Evolutionary conservation across 1,139 yeast genomes (phyloP).

Genomic region (Blastobotrys apis): DNA sequence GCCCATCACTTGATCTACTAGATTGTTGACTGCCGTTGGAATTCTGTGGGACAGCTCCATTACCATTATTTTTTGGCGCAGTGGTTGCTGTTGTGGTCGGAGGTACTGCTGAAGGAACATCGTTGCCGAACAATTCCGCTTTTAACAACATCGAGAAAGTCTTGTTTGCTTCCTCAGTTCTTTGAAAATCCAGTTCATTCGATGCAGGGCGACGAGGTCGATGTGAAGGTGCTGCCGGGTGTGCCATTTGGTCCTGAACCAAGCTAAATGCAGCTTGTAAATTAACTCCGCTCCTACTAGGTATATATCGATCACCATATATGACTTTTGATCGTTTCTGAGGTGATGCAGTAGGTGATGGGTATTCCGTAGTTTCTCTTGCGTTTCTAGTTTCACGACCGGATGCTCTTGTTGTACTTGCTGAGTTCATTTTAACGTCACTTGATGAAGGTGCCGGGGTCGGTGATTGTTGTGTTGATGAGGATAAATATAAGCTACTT

Average conservation of each 20-base stretch:
- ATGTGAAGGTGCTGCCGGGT: constrained; percentile 21
- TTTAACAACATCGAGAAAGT: constrained; percentile 82
- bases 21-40: too few relatives aligned
- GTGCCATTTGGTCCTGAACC: constrained; percentile 44
- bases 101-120: constrained; percentile 53
- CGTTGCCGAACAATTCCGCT: constrained; percentile 88
- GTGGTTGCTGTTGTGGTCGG: not conserved
- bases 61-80: constrained; percentile 2
- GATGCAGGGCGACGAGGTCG: constrained; percentile 38
- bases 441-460: constrained; percentile 5
- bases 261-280: constrained; percentile 82
- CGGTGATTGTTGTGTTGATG: constrained; percentile 1
- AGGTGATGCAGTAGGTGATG: constrained; percentile 9
- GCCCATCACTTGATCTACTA: not conserved
- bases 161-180: constrained; percentile 78
- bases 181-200: constrained; percentile 61
- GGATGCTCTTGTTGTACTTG: too few relatives aligned
- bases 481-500: not conserved
- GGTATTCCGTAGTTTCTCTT: constrained; percentile 1
- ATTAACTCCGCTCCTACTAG: constrained; percentile 79
- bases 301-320: constrained; percentile 82
- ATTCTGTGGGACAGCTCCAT: constrained; percentile 1
- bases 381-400: too few relatives aligned
- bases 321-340: constrained; percentile 30
- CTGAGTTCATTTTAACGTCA: too few relatives aligned